phyloP scores from a whole-genome alignment of 305 asterid species.

The Fraxinus nigra region DNA sequence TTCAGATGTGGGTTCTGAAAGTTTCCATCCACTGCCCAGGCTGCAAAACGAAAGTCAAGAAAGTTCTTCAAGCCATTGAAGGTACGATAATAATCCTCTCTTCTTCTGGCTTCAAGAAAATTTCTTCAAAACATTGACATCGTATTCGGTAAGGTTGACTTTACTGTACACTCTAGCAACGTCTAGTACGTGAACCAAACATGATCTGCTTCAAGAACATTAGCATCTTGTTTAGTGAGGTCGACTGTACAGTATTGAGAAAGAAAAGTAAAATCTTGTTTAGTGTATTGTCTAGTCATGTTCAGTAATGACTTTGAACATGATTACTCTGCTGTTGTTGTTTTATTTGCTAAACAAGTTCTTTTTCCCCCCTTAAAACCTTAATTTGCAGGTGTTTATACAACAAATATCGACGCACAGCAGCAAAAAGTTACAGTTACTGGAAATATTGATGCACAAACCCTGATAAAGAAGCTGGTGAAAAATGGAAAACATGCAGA shows the following conservation, averaged over 20 bases:
- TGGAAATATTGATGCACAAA: constrained; percentile 64
- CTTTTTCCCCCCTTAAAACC: background rate
- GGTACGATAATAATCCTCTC: constrained; percentile 32
- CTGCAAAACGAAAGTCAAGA: constrained; percentile 80
- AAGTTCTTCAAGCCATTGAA: constrained; percentile 69
- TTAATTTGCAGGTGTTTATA: constrained; percentile 57
- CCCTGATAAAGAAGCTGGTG: constrained; percentile 53
- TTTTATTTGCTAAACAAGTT: background rate
- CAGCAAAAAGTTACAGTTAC: constrained; percentile 73
- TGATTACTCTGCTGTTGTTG: background rate
- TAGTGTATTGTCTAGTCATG: background rate
- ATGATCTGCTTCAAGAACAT: background rate
- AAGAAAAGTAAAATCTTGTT: background rate
- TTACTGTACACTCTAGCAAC: background rate
- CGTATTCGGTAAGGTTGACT: background rate
- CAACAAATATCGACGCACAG: constrained; percentile 50
- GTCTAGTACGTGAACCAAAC: background rate
- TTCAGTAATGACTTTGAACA: background rate
- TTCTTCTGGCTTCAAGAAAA: background rate
- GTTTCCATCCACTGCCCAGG: constrained; percentile 91
- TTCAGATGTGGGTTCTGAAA: constrained; percentile 74
- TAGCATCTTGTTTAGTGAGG: background rate
- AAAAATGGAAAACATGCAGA: constrained; percentile 72
- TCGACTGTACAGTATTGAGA: background rate
- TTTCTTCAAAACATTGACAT: background rate